Evolutionary conservation across 768 basidiomycete genomes (phyloP).

Genomic region (Russula sp.): DNA sequence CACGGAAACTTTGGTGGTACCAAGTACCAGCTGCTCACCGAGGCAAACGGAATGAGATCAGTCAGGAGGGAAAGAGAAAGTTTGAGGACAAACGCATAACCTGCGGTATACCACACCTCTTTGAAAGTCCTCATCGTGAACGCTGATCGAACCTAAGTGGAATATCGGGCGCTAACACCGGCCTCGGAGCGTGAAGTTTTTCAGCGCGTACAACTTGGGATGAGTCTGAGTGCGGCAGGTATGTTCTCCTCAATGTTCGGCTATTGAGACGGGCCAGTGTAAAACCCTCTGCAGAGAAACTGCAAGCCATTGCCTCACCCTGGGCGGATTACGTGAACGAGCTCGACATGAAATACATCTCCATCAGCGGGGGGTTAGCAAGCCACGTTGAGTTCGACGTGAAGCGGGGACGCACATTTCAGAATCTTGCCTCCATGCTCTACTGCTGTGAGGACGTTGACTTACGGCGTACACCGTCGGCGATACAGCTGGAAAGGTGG

Average conservation of each 20-base stretch:
- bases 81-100: slow-evolving; percentile 56
- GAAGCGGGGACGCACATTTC: slow-evolving; percentile 68
- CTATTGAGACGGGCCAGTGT: background rate
- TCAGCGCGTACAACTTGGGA: slow-evolving; percentile 75
- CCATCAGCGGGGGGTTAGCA: slow-evolving; percentile 51
- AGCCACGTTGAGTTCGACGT: slow-evolving; percentile 54
- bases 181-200: slow-evolving; percentile 71
- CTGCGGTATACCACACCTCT: slow-evolving; percentile 40
- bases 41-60: slow-evolving; percentile 42
- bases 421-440: slow-evolving; percentile 61
- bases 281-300: slow-evolving; percentile 46
- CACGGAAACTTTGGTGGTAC: slow-evolving; percentile 59
- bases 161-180: slow-evolving; percentile 51
- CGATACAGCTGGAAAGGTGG: slow-evolving; percentile 48
- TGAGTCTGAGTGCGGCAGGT: slow-evolving; percentile 70
- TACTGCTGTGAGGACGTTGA: slow-evolving; percentile 55
- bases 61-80: slow-evolving; percentile 40
- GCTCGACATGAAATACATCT: slow-evolving; percentile 50
- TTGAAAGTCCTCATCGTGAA: background rate
- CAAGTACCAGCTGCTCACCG: slow-evolving; percentile 43
- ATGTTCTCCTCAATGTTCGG: slow-evolving; percentile 12
- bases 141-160: slow-evolving; percentile 34
- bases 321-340: slow-evolving; percentile 60
- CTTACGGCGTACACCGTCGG: slow-evolving; percentile 37
- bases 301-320: slow-evolving; percentile 69